Evolutionary conservation across 257 asterid species (phyloP).

Genomic region (Thymus mandschuricus): DNA sequence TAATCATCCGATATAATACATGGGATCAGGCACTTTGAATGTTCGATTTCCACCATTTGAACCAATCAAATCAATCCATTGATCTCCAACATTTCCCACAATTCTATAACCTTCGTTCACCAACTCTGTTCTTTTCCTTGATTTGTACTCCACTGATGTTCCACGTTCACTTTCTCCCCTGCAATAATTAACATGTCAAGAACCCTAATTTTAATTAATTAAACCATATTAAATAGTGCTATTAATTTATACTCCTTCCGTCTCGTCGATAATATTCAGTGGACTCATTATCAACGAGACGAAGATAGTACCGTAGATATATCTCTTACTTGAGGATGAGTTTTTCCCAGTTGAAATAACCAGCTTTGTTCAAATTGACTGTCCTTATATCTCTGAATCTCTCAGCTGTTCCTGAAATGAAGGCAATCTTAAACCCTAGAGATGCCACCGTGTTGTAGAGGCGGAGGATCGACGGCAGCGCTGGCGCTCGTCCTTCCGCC

Average conservation of each 20-base stretch:
- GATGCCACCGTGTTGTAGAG: conserved; percentile 37
- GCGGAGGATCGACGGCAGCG: conserved; percentile 40
- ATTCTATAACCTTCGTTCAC: conserved; percentile 57
- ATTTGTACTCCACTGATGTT: conserved; percentile 38
- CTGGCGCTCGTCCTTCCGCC: conserved; percentile 47
- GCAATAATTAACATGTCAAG: neutral
- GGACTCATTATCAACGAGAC: no score
- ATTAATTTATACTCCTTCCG: no score
- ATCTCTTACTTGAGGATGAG: conserved; percentile 51
- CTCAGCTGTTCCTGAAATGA: conserved; percentile 44
- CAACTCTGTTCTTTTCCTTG: conserved; percentile 39
- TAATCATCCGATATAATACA: conserved; percentile 54
- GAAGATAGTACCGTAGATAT: no score
- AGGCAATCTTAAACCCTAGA: conserved; percentile 42
- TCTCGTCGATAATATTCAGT: no score
- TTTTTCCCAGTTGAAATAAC: conserved; percentile 49
- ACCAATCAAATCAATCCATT: conserved; percentile 69
- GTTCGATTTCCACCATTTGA: conserved; percentile 44
- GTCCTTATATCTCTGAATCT: conserved; percentile 25
- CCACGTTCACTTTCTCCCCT: conserved; percentile 39
- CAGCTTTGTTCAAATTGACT: conserved; percentile 42
- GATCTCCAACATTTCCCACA: conserved; percentile 74
- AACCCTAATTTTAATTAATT: no score
- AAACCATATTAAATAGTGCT: no score
- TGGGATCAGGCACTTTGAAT: conserved; percentile 70